phyloP scores from a whole-genome alignment of 495 filamentous ascomycete species.

The Podospora bellae-mahoneyi region DNA sequence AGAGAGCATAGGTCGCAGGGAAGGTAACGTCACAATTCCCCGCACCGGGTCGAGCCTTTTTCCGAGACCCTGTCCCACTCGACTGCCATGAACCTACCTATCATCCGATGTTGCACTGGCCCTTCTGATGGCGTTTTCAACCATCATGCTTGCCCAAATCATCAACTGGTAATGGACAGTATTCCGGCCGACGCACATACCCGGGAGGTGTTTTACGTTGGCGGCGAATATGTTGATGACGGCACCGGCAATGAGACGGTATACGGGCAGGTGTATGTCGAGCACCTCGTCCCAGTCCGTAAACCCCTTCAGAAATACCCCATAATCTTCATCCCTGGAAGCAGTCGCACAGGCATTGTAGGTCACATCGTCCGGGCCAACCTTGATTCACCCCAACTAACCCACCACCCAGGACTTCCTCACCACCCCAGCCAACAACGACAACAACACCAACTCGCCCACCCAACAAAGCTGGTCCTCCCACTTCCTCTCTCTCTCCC shows the following conservation, averaged over 20 bases:
- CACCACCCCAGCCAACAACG: slow-evolving; percentile 26
- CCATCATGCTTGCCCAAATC: not conserved
- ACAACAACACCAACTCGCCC: not conserved
- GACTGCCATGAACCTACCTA: not conserved
- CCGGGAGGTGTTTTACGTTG: slow-evolving; percentile 48
- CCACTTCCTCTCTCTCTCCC: slow-evolving; percentile 44
- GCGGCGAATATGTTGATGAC: slow-evolving; percentile 43
- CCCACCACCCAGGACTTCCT: slow-evolving; percentile 40
- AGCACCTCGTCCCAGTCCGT: slow-evolving; percentile 43
- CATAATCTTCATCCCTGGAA: slow-evolving; percentile 52
- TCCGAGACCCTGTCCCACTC: not conserved
- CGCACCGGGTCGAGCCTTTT: not conserved
- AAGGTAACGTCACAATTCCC: not conserved
- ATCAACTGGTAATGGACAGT: not conserved
- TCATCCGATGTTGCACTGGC: not conserved
- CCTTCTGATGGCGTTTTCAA: not conserved
- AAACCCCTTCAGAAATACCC: slow-evolving; percentile 36
- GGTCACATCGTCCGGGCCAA: not conserved
- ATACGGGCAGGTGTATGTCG: slow-evolving; percentile 56
- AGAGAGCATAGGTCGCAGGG: no score
- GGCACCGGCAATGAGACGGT: slow-evolving; percentile 38
- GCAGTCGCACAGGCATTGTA: slow-evolving; percentile 49
- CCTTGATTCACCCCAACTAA: not conserved
- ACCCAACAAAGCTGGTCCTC: slow-evolving; percentile 44
- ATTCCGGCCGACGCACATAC: slow-evolving; percentile 21